Evolutionary conservation across 2,329 filamentous ascomycete genomes (phyloP), one percentile per base, ranked within the genome.

Genomic region (Coniella vitis): DNA sequence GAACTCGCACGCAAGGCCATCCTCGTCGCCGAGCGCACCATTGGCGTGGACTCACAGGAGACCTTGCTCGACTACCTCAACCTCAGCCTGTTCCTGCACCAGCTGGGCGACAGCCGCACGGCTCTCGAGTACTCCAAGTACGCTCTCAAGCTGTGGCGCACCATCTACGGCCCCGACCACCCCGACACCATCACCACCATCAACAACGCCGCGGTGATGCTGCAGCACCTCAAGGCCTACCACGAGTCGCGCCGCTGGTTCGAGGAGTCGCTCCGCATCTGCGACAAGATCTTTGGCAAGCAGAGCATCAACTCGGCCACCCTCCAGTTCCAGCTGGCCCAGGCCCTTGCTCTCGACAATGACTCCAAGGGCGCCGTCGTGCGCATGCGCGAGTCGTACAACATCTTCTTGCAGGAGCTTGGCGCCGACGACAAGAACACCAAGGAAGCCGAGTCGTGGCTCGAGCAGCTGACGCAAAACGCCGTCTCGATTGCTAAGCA

Each of bases 181-280:
- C 93, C 93, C 3, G 93, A 98, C 69, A 95, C 90, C 8, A 96
- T 98, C 69, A 98, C 94, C 8, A 97, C 93, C 14, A 86, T 97
- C 69, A 98, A 97, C 78, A 98, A 98, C 62, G 91, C 89, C 17
- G 93, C 93, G 7, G 93, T 98, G 52, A 98, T 98, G 93, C 81
- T 98, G 51, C 93, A 98, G 69, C 84, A 90, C 48, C 79, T 96
- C 59, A 95, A 97, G 75, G 84, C 87, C 53, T 98, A 95, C 72
- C 85, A 91, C 60, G 89, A 95, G 69, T 97, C 91, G 39, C 85
- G 93, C 45, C 76, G 91, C 54, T 98, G 93, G 93, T 98, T 98
- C 63, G 93, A 97, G 68, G 86, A 89, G 56, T 94, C 90, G 9
- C 81, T 97, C 45, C 78, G 81, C 38, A 84, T 97, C 54, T 96